Percentiles rank a stretch among this genome's conserved stretches.
These are phyloP conservation scores for Heterobasidion parviporum DNA, from an alignment of 1,284 basidiomycete species.

Conservation along the genomic window DNA sequence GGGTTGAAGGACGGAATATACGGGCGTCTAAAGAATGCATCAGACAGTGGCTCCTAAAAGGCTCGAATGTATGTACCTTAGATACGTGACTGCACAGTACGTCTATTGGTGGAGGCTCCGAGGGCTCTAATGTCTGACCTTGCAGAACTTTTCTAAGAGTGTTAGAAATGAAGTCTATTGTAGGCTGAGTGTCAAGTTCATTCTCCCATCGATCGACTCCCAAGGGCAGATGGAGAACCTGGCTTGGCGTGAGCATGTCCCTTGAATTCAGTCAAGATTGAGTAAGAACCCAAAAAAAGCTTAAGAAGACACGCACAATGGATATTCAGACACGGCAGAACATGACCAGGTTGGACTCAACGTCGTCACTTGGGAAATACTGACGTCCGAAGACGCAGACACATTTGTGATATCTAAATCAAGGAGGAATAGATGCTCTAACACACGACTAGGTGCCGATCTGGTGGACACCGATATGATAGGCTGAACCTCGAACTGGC, in stretches of 20 bases:
- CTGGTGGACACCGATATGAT: conserved; percentile 42
- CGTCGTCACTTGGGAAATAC: conserved; percentile 47
- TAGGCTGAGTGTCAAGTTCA: conserved; percentile 30
- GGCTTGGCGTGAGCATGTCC: conserved; percentile 36
- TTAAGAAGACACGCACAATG: conserved; percentile 30
- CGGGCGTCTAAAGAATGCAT: conserved; percentile 11
- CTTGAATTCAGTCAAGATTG: conserved; percentile 21
- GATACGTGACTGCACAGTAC: conserved; percentile 42
- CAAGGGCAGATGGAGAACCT: conserved; percentile 39
- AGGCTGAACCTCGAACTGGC: conserved; percentile 48
- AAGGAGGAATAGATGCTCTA: conserved; percentile 45
- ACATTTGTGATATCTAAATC: conserved; percentile 51
- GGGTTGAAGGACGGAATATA: conserved; percentile 21
- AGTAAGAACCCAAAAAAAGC: neutral
- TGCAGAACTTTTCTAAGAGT: conserved; percentile 49
- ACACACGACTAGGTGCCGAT: conserved; percentile 38
- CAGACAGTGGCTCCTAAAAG: neutral
- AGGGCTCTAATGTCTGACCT: conserved; percentile 32
- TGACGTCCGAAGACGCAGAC: conserved; percentile 30
- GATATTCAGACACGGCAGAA: conserved; percentile 22
- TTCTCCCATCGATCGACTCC: conserved; percentile 31
- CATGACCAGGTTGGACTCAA: conserved; percentile 63
- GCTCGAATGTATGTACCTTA: conserved; percentile 27
- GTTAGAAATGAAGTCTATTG: conserved; percentile 39
- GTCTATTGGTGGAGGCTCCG: conserved; percentile 47